Evolutionary conservation across 2,329 filamentous ascomycete species (phyloP), one percentile per base, ranked within the genome.

Genomic region (Botrytis pseudocinerea): DNA sequence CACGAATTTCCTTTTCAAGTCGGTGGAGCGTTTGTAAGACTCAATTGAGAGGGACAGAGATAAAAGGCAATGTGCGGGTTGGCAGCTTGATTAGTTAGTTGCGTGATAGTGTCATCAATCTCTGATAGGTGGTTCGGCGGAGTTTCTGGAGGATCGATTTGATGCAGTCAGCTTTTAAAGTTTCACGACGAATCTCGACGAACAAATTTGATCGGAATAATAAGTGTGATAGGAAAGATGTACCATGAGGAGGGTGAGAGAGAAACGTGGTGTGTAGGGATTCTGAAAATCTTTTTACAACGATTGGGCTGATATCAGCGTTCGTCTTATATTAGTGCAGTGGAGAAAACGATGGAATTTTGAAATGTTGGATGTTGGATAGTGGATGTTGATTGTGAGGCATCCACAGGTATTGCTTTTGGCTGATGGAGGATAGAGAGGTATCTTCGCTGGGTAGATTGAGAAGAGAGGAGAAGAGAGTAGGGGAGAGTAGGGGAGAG

Each of bases 201-300:
- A 25, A 32, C n/a, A 46, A 32, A 44, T 63, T 35, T 60, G 32
- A 38, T 60, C 32, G 57, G 32, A 2, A 38, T 25, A 16, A 42
- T n/a, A 25, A 28, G 25, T 51, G 46, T 51, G 48, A 42, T 69
- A 10, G 65, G 51, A 59, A 69, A 54, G 44, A 57, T 69, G 42
- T 59, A 28, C 63, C 63, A 14, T n/a, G 48, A 12, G 66, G 28
- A 22, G 9, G 54, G n/a, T 4, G 14, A 32, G 28, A 54, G n/a
- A 22, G 35, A 70, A 70, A 70, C 68, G 68, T 70, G 68, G 54
- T 48, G 18, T 20, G 68, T 70, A 70, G 68, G 68, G 68, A 70
- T 70, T 28, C 16, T n/a, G 35, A 12, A 38, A 38, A 38, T 25
- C 22, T 25, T 28, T 40, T 42, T 20, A 14, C 22, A 18, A 25